These are phyloP conservation scores for Secale cereale DNA, from an alignment of 176 grass and related monocot species.

Conservation along the genomic window DNA sequence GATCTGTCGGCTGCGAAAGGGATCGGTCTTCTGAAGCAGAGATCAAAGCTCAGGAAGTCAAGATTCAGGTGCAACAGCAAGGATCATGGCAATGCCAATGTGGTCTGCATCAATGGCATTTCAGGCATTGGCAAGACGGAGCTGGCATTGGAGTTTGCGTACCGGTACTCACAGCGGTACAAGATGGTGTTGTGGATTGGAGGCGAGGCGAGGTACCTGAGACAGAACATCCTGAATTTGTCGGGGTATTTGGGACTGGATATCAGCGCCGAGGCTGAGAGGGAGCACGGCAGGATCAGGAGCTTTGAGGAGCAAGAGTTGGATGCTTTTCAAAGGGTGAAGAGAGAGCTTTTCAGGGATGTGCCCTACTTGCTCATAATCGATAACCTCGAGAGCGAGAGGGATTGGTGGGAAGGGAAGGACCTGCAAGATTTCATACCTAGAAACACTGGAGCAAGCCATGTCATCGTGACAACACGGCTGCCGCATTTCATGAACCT, in stretches of 20 bases:
- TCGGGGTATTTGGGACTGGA: slow-evolving; percentile 69
- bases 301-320: slow-evolving; percentile 93
- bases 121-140: slow-evolving; percentile 93
- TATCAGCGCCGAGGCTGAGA: slow-evolving; percentile 85
- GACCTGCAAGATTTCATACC: slow-evolving; percentile 88
- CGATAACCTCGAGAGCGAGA: slow-evolving; percentile 86
- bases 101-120: slow-evolving; percentile 64
- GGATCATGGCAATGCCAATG: slow-evolving; percentile 42
- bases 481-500: slow-evolving; percentile 67
- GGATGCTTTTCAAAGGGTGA: slow-evolving; percentile 79
- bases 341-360: slow-evolving; percentile 79
- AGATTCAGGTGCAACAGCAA: slow-evolving; percentile 55
- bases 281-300: slow-evolving; percentile 74
- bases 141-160: slow-evolving; percentile 81
- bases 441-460: slow-evolving; percentile 82
- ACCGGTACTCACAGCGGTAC: slow-evolving; percentile 83
- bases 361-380: slow-evolving; percentile 91
- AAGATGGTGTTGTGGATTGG: slow-evolving; percentile 96
- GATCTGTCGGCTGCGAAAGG: slow-evolving; percentile 59
- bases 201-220: slow-evolving; percentile 73
- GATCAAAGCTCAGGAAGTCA: slow-evolving; percentile 64
- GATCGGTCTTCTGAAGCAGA: slow-evolving; percentile 63
- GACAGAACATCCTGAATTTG: slow-evolving; percentile 90
- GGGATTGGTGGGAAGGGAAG: slow-evolving; percentile 98
- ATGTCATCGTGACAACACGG: slow-evolving; percentile 74